Conservation (phyloP, 805 yeast species). For the Cyberlindnera maritima region DNA sequence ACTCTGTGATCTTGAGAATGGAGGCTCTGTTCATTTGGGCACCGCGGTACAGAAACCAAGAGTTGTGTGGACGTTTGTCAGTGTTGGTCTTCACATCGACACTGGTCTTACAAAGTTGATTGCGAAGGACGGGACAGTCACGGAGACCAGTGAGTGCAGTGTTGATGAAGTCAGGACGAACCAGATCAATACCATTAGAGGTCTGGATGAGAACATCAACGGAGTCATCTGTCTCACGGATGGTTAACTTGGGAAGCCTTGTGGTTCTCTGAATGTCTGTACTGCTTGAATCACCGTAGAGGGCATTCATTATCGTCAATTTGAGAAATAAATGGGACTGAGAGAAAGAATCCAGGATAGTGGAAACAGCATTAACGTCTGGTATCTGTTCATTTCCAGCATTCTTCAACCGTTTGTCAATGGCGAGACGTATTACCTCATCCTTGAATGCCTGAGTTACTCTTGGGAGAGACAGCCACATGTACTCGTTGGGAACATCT, state of each 20-base stretch:
- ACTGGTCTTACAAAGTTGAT: constrained; percentile 3
- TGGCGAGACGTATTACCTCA: neutral
- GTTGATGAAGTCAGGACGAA: neutral
- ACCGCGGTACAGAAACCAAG: constrained; percentile 10
- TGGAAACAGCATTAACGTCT: neutral
- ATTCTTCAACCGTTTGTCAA: neutral
- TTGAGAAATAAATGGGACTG: neutral
- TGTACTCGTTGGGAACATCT: neutral
- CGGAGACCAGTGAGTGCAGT: neutral
- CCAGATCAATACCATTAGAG: constrained; percentile 4
- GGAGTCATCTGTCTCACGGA: neutral
- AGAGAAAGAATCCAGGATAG: neutral
- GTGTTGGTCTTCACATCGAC: neutral
- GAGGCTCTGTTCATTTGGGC: constrained; percentile 9
- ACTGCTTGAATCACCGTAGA: neutral
- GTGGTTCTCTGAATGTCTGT: neutral
- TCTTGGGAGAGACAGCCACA: neutral
- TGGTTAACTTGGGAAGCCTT: constrained; percentile 6
- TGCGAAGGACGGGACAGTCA: constrained; percentile 3
- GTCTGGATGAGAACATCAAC: constrained; percentile 6
- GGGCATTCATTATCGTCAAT: neutral
- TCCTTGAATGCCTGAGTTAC: neutral
- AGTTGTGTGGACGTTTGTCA: constrained; percentile 10
- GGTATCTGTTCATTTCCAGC: constrained; percentile 3
- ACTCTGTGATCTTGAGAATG: constrained; percentile 1